These are phyloP conservation scores for Blastocystis sp. DNA, from an alignment of 352 stramenopile genomes.

Conservation along the genomic window DNA sequence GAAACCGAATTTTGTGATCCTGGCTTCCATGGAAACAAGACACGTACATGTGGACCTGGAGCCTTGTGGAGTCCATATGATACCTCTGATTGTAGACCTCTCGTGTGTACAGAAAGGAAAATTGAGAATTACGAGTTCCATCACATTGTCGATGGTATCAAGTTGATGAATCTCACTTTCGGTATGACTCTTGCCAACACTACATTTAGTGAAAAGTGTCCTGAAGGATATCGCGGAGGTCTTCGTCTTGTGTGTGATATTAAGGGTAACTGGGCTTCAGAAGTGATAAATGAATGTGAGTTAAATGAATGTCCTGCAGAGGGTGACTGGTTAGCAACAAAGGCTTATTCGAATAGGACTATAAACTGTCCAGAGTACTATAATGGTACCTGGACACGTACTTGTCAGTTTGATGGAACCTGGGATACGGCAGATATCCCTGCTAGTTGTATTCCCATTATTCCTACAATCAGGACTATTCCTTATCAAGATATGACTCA, in stretches of 20 bases:
- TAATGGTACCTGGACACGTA: conserved; percentile 23
- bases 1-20: not conserved
- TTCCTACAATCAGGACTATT: conserved; percentile 22
- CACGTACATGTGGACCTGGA: not conserved
- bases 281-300: not conserved
- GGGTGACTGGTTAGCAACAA: not conserved
- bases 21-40: conserved; percentile 14
- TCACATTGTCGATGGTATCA: conserved; percentile 25
- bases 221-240: conserved; percentile 20
- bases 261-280: not conserved
- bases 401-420: not conserved
- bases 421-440: conserved; percentile 36
- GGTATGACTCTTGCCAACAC: conserved; percentile 3
- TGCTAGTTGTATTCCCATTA: conserved; percentile 1
- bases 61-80: conserved; percentile 42
- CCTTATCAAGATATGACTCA: conserved; percentile 28
- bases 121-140: too few species aligned
- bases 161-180: too few species aligned
- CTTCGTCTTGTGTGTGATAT: conserved; percentile 3
- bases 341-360: not conserved
- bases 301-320: conserved; percentile 42
- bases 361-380: conserved; percentile 16
- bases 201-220: not conserved
- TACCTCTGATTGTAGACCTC: not conserved
- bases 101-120: conserved; percentile 43